Evolutionary conservation across 495 filamentous ascomycete species (phyloP).

Genomic region (Penicillium goetzii): DNA sequence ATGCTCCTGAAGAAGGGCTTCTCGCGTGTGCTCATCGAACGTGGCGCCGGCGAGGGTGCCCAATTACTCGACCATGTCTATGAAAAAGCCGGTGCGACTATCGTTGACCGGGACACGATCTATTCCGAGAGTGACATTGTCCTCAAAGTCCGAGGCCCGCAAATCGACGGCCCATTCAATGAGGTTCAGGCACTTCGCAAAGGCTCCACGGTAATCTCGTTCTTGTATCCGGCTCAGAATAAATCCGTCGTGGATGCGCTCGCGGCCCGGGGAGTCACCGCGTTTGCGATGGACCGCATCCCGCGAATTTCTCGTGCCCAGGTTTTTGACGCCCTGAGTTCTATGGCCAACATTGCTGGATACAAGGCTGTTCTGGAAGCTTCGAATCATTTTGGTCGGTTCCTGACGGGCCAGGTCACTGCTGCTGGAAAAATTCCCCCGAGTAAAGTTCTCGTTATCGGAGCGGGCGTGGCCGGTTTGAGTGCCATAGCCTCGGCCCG

Average conservation of each 20-base stretch:
- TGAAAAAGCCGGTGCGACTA: slow-evolving; percentile 68
- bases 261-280: slow-evolving; percentile 62
- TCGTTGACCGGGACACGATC: slow-evolving; percentile 63
- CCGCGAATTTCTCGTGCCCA: slow-evolving; percentile 82
- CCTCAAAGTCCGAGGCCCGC: slow-evolving; percentile 76
- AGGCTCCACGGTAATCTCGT: slow-evolving; percentile 71
- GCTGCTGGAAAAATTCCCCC: slow-evolving; percentile 83
- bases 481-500: slow-evolving; percentile 81
- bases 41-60: slow-evolving; percentile 71
- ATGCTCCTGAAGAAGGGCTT: slow-evolving; percentile 81
- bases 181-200: slow-evolving; percentile 64
- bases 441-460: slow-evolving; percentile 81
- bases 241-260: slow-evolving; percentile 67
- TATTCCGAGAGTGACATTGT: slow-evolving; percentile 75
- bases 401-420: slow-evolving; percentile 80
- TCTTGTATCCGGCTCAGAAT: slow-evolving; percentile 76
- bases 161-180: slow-evolving; percentile 49
- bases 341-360: slow-evolving; percentile 86
- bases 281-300: slow-evolving; percentile 85
- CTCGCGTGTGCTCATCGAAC: slow-evolving; percentile 70
- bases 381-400: slow-evolving; percentile 80
- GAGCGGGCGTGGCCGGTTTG: slow-evolving; percentile 78
- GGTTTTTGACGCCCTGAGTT: slow-evolving; percentile 73
- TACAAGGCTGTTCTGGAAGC: slow-evolving; percentile 86
- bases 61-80: slow-evolving; percentile 75